Evolutionary conservation across 306 rosid species (phyloP).

Genomic region (Argentina anserina): DNA sequence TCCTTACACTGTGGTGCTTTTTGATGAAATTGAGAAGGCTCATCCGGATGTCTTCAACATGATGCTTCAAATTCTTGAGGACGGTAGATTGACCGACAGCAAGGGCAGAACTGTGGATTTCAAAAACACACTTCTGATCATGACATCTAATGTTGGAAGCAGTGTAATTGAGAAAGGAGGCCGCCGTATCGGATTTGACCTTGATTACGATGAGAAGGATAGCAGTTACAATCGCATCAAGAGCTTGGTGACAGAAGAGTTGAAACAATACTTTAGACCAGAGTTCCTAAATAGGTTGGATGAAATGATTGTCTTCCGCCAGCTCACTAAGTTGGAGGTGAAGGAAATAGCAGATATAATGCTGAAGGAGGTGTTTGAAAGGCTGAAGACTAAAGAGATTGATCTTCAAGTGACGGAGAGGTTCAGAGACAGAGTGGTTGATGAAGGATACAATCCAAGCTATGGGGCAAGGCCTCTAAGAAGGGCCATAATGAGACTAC

Average conservation of each 20-base stretch:
- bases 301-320: constrained; percentile 94
- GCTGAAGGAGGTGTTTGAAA: constrained; percentile 90
- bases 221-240: constrained; percentile 81
- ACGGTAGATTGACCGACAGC: constrained; percentile 91
- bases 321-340: constrained; percentile 87
- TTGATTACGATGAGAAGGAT: constrained; percentile 88
- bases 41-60: constrained; percentile 95
- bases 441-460: constrained; percentile 92
- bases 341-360: constrained; percentile 93
- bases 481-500: constrained; percentile 93
- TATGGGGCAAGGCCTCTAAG: constrained; percentile 97
- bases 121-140: constrained; percentile 89
- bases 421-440: constrained; percentile 87
- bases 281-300: constrained; percentile 92
- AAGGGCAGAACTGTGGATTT: constrained; percentile 97
- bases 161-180: constrained; percentile 98
- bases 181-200: constrained; percentile 78
- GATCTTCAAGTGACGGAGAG: constrained; percentile 94
- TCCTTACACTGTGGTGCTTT: constrained; percentile 88
- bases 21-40: constrained; percentile 97
- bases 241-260: constrained; percentile 93
- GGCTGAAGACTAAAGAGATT: constrained; percentile 67
- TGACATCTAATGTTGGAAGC: constrained; percentile 97
- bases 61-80: constrained; percentile 98
- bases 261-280: constrained; percentile 86